Evolutionary conservation across 2,329 filamentous ascomycete species (phyloP).

Genomic region (Paramyrothecium roridum): DNA sequence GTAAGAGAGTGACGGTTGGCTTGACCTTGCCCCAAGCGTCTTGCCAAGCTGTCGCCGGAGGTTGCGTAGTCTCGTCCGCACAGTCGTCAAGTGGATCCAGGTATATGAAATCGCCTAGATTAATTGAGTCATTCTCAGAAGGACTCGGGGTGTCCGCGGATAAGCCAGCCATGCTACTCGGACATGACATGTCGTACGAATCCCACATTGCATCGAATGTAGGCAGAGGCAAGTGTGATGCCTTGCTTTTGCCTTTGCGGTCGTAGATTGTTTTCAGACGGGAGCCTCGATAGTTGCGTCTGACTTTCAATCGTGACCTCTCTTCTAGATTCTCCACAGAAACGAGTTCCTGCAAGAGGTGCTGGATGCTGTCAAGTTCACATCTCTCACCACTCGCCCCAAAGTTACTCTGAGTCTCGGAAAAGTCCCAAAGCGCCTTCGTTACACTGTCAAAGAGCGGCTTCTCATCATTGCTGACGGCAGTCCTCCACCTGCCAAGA

Average conservation of each 20-base stretch:
- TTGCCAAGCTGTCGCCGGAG: background rate
- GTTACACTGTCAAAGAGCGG: conserved; percentile 18
- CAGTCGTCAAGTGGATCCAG: conserved; percentile 6
- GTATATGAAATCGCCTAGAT: conserved; percentile 9
- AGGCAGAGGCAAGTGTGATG: background rate
- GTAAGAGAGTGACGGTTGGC: conserved; percentile 10
- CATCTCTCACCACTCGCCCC: background rate
- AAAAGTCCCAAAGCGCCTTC: conserved; percentile 14
- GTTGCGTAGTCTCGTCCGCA: background rate
- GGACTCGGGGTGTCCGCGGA: background rate
- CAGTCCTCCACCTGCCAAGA: conserved; percentile 18
- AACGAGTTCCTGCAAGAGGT: conserved; percentile 17
- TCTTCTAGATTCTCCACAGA: conserved; percentile 7
- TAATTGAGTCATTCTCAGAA: conserved; percentile 2
- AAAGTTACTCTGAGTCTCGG: no score
- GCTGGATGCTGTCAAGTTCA: conserved; percentile 12
- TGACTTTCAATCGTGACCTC: conserved; percentile 1
- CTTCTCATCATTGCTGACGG: conserved; percentile 11
- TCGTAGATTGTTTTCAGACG: conserved; percentile 12
- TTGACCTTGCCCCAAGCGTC: conserved; percentile 6
- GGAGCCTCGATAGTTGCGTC: conserved; percentile 4
- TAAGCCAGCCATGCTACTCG: no score
- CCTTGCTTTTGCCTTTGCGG: conserved; percentile 7
- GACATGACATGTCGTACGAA: no score
- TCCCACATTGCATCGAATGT: no score